These are phyloP conservation scores for Protomyces inouyei DNA, from an alignment of 1,139 yeast genomes.

Conservation along the genomic window DNA sequence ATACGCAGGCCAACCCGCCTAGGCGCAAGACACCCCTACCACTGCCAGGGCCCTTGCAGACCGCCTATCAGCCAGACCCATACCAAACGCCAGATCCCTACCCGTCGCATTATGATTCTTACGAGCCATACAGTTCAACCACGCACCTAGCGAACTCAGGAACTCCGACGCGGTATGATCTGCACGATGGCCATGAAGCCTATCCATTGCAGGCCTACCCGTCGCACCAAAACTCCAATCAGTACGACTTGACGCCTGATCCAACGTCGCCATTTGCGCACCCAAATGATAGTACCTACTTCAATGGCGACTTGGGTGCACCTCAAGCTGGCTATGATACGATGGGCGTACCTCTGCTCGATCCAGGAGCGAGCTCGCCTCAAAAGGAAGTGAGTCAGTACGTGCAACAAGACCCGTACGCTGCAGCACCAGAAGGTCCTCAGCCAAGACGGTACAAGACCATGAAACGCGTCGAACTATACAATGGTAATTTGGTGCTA, in stretches of 20 bases:
- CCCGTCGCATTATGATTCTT: neutral
- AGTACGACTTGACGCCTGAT: slow-evolving; percentile 11
- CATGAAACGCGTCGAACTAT: slow-evolving; percentile 52
- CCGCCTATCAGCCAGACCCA: neutral
- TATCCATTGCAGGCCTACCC: slow-evolving; percentile 20
- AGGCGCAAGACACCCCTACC: neutral
- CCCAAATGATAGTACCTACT: slow-evolving; percentile 10
- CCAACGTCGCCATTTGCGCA: slow-evolving; percentile 19
- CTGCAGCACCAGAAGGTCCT: slow-evolving; percentile 12
- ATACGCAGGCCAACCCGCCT: neutral
- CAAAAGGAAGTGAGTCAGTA: neutral
- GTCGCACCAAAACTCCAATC: slow-evolving; percentile 6
- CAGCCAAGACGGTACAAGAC: slow-evolving; percentile 42
- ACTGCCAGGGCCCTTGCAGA: neutral
- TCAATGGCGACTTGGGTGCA: slow-evolving; percentile 14
- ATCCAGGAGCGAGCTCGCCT: neutral
- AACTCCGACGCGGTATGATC: neutral
- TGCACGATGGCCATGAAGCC: slow-evolving; percentile 6
- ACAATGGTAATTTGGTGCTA: slow-evolving; percentile 66
- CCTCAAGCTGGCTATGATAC: slow-evolving; percentile 3
- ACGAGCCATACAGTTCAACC: neutral
- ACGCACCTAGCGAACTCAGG: neutral
- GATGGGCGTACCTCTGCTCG: slow-evolving; percentile 13
- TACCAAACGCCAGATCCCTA: neutral
- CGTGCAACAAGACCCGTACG: slow-evolving; percentile 8